Conservation (phyloP, 2,329 filamentous ascomycete genomes). For the Phialophora macrospora region DNA sequence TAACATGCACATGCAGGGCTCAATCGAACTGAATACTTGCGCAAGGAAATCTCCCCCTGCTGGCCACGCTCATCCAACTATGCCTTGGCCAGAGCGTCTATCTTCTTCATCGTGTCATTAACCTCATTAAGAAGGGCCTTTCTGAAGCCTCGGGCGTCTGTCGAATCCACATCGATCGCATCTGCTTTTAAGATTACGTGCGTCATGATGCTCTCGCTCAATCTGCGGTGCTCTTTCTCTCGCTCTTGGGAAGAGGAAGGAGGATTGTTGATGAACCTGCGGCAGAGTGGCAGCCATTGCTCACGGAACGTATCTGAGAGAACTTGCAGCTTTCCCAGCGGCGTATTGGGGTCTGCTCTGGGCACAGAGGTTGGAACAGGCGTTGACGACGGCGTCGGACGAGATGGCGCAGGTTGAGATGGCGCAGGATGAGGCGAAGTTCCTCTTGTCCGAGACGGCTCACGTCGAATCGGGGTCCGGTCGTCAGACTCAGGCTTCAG, state of each 20-base stretch:
- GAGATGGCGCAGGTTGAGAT: slow-evolving; percentile 17
- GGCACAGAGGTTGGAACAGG: slow-evolving; percentile 32
- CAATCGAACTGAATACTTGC: neutral
- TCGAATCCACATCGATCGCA: slow-evolving; percentile 71
- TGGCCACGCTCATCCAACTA: slow-evolving; percentile 13
- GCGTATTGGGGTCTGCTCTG: slow-evolving; percentile 45
- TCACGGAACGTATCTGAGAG: slow-evolving; percentile 47
- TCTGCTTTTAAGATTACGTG: slow-evolving; percentile 63
- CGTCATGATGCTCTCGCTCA: slow-evolving; percentile 51
- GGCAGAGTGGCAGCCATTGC: slow-evolving; percentile 47
- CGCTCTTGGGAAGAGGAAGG: slow-evolving; percentile 49
- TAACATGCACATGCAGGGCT: neutral
- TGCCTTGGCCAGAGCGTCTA: slow-evolving; percentile 44
- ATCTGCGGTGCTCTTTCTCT: slow-evolving; percentile 51
- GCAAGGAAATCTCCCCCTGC: neutral
- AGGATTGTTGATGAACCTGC: slow-evolving; percentile 47
- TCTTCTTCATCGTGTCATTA: slow-evolving; percentile 45
- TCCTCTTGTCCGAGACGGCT: slow-evolving; percentile 29
- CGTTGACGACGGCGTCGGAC: slow-evolving; percentile 24
- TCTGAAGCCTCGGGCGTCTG: slow-evolving; percentile 59
- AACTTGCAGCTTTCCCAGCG: slow-evolving; percentile 48
- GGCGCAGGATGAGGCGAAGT: slow-evolving; percentile 25
- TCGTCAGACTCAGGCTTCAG: slow-evolving; percentile 31
- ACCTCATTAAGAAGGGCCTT: slow-evolving; percentile 51
- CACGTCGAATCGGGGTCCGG: slow-evolving; percentile 27